Percentiles rank a stretch among this genome's conserved stretches.
phyloP scores from a whole-genome alignment of 1,284 basidiomycete species.

The Inonotus hispidus region DNA sequence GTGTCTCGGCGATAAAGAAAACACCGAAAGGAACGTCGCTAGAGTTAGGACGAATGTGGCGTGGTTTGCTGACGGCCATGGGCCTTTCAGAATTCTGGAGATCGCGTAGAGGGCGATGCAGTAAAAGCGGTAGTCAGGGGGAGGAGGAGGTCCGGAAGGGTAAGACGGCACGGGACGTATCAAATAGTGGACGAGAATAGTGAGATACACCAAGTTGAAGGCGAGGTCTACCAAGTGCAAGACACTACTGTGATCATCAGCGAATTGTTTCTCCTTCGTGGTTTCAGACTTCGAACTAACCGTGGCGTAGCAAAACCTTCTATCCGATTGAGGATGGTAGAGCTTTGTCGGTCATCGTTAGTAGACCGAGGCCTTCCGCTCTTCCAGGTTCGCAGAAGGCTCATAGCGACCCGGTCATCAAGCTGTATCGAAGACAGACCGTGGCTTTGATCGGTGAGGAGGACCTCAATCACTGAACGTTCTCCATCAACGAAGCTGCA shows the following conservation, averaged over 20 bases:
- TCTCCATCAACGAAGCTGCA: neutral
- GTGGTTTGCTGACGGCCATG: conserved; percentile 17
- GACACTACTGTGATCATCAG: neutral
- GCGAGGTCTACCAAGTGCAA: conserved; percentile 13
- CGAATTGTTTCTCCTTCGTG: neutral
- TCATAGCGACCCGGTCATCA: conserved; percentile 39
- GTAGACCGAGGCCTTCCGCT: conserved; percentile 26
- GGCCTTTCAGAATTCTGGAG: conserved; percentile 8
- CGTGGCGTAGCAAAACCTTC: conserved; percentile 22
- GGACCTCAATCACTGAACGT: conserved; percentile 5
- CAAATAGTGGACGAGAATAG: conserved; percentile 5
- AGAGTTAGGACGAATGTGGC: conserved; percentile 29
- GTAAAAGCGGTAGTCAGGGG: conserved; percentile 3
- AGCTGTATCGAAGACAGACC: conserved; percentile 32
- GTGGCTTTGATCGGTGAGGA: conserved; percentile 29
- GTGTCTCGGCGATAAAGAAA: conserved; percentile 34
- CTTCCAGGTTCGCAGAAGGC: conserved; percentile 40
- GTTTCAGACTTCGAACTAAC: conserved; percentile 1
- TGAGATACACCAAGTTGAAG: conserved; percentile 2
- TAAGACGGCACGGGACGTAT: neutral
- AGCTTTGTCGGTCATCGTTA: conserved; percentile 25
- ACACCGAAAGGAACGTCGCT: conserved; percentile 28
- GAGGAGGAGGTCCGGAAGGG: neutral
- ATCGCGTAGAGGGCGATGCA: conserved; percentile 11
- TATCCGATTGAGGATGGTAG: conserved; percentile 25